Evolutionary conservation across 148 eudicot species (phyloP), one percentile per base, ranked within the genome.

Genomic region (Nepenthes mirabilis): DNA sequence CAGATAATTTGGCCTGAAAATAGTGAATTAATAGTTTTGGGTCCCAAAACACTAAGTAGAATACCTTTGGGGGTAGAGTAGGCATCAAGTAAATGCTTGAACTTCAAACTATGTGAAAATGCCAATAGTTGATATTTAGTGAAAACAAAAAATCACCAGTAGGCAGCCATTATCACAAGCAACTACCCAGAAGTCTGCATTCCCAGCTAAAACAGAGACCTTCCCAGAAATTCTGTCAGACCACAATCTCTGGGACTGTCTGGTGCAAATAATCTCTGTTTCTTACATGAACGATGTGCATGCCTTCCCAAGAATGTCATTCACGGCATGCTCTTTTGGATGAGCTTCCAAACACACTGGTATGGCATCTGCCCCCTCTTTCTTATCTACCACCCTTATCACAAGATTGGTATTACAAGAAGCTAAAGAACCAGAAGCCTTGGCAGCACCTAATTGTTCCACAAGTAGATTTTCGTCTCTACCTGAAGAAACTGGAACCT

Each of bases 121-220:
- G n/a, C n/a, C n/a, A n/a, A n/a, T 5, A 45, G 48, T 45, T 4
- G 6, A 45, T 9, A 55, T 33, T 5, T 5, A 43, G 14, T n/a
- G n/a, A 57, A 9, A 53, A 37, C 36, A 58, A n/a, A 53, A 51
- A 14, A 36, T 62, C 67, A 91, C 98, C 98, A 88, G 98, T 35
- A 93, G 75, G 62, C 83, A 86, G 56, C 98, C 98, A 75, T 88
- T 95, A 70, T 91, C 97, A 74, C 90, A 85, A 34, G 96, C 97
- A 60, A 83, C 96, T 55, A 82, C 94, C 97, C 96, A 91, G 47
- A 91, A 85, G 74, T 91, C 85, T 59, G 88, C 79, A 83, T 91
- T 91, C 50, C 97, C 97, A 57, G 98, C 91, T 74, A 93, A 77
- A 71, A 93, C 96, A 59, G 96, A 79, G 37, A 88, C 98, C 69